Conservation (phyloP, 2,329 filamentous ascomycete species). For the Aspergillus niger region DNA sequence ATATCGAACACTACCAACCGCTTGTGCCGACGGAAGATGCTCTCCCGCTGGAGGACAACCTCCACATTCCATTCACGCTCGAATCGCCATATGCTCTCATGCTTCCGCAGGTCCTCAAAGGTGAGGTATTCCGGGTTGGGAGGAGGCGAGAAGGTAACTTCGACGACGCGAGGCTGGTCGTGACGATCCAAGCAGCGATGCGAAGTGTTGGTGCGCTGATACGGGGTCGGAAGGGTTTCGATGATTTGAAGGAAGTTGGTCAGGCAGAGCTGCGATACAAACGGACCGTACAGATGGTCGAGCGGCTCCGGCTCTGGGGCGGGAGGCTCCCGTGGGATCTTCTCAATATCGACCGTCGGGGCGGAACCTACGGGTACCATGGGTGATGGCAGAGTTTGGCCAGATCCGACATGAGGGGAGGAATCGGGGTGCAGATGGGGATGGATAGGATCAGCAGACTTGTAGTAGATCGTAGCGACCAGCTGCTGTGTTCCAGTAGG, state of each 20-base stretch:
- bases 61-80: conserved; percentile 89
- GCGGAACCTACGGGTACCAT: conserved; percentile 49
- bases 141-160: conserved; percentile 55
- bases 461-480: conserved; percentile 54
- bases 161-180: conserved; percentile 54
- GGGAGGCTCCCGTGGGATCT: conserved; percentile 57
- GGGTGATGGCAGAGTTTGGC: conserved; percentile 44
- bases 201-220: conserved; percentile 51
- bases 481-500: conserved; percentile 45
- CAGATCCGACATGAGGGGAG: conserved; percentile 37
- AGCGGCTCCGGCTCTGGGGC: conserved; percentile 56
- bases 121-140: conserved; percentile 52
- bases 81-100: conserved; percentile 80
- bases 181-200: conserved; percentile 52
- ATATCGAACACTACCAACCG: conserved; percentile 95
- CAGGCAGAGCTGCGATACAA: conserved; percentile 57
- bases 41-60: conserved; percentile 73
- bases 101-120: conserved; percentile 71
- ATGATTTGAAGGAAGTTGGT: conserved; percentile 59
- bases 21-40: conserved; percentile 74
- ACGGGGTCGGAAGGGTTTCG: conserved; percentile 51
- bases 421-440: conserved; percentile 53
- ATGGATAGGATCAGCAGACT: conserved; percentile 45
- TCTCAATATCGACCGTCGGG: conserved; percentile 53
- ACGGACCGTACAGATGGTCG: conserved; percentile 58